Evolutionary conservation across 2,329 filamentous ascomycete species (phyloP), one percentile per base, ranked within the genome.

Genomic region (Cylindrodendrum hubeiense): DNA sequence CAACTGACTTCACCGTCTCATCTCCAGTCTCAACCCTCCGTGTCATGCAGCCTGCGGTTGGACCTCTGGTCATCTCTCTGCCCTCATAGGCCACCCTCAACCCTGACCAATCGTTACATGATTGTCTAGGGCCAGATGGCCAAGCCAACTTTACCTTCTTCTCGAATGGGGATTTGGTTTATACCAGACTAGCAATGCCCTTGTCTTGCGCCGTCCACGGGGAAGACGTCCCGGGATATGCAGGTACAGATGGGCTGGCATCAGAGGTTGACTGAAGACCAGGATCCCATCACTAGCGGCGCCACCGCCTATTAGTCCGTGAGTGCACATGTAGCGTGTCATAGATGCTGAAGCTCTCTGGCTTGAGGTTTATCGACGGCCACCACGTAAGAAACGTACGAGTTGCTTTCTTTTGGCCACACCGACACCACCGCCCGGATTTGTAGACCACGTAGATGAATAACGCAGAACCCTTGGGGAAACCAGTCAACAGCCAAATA

Each of bases 211-310:
- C 43, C 51, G 55, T 41, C 39, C 44, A 54, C 61, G 46, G 58
- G 43, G 62, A 52, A 39, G 50, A 43, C 51, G 53, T 44, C 33
- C 57, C 46, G 41, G 52, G 39, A 47, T 43, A 73, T 67, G 71
- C 71, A 73, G 67, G 71, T 70, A 70, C 71, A 54, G 21, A 33
- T 60, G 28, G 34, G 50, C 60, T 57, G 43, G 58, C 44, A 56
- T 33, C 39, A 24, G 30, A 53, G 60, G 41, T 57, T 60, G 57
- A 49, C 28, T 30, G 41, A 56, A 60, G 56, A 58, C 55, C 43
- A 43, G 30, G 34, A 59, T 51, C 44, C 51, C 62, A 58, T 50
- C 34, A 4, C 21, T 53, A 34, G 33, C 19, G 22, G 33, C 26
- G 44, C 39, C 44, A 57, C 52, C 33, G 24, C 50, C 33, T 28